A percentile compares a stretch with the other conserved stretches of the same genome.
Evolutionary conservation across 176 grass and related monocot species (phyloP).

Genomic region (Dendrocalamus sinicus): DNA sequence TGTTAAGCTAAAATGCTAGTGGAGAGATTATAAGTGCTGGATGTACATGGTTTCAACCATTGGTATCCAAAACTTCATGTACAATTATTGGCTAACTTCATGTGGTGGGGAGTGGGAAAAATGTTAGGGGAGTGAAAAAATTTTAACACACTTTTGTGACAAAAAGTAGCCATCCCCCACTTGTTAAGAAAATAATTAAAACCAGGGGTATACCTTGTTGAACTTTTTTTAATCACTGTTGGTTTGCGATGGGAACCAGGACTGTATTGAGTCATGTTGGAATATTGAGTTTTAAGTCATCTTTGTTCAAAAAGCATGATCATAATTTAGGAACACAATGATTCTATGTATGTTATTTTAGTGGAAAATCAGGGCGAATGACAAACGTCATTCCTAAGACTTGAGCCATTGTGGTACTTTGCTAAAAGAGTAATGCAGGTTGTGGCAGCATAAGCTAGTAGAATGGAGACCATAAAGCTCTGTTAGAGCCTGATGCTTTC

Average conservation of each 20-base stretch:
- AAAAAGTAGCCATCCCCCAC: no score
- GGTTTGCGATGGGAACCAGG: not conserved
- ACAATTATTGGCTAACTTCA: not conserved
- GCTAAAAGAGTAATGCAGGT: not conserved
- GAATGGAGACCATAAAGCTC: not conserved
- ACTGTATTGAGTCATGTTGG: not conserved
- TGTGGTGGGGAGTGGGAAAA: no score
- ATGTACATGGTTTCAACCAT: not conserved
- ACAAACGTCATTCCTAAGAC: not conserved
- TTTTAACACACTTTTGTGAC: no score
- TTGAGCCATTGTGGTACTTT: not conserved
- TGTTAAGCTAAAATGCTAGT: not conserved
- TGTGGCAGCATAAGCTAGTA: not conserved
- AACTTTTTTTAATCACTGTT: not conserved
- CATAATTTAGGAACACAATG: not conserved
- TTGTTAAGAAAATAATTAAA: not conserved
- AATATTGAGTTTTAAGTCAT: not conserved
- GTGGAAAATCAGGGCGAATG: not conserved
- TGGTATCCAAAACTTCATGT: not conserved
- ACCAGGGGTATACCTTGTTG: not conserved
- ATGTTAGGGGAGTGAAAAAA: no score
- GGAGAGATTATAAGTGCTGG: not conserved
- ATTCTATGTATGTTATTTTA: not conserved
- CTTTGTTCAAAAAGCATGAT: not conserved
- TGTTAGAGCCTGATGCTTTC: not conserved